These are phyloP conservation scores for Penicillium chermesinum DNA, from an alignment of 495 filamentous ascomycete species.

Conservation along the genomic window DNA sequence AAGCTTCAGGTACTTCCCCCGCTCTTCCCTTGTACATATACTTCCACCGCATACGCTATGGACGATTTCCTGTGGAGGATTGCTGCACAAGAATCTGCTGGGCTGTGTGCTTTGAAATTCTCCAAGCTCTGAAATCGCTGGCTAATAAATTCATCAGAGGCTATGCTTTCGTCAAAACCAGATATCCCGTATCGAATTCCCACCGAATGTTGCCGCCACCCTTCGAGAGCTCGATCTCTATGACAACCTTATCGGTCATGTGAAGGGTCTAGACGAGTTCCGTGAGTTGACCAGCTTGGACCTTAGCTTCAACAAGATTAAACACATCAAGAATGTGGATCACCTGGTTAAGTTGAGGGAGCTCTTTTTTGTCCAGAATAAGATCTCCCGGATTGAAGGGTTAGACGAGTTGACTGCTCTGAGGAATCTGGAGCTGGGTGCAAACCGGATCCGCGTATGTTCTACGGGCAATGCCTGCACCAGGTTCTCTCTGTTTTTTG, in stretches of 20 bases:
- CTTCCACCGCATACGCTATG: not conserved
- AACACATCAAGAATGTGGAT: conserved; percentile 87
- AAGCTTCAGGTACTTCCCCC: conserved; percentile 52
- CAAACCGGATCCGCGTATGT: conserved; percentile 75
- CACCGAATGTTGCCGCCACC: conserved; percentile 51
- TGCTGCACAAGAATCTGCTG: not conserved
- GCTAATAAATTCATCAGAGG: conserved; percentile 42
- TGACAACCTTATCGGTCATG: conserved; percentile 90
- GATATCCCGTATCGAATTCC: conserved; percentile 73
- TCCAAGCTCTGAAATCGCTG: not conserved
- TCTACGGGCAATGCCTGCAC: not conserved
- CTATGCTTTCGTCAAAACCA: conserved; percentile 93
- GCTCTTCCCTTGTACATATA: not conserved
- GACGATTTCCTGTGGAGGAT: not conserved
- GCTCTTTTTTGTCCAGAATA: conserved; percentile 93
- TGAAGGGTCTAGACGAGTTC: conserved; percentile 77
- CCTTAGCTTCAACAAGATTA: conserved; percentile 98
- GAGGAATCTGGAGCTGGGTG: conserved; percentile 81
- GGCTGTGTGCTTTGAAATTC: not conserved
- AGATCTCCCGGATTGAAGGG: conserved; percentile 80
- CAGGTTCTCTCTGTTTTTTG: not conserved
- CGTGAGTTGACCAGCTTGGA: conserved; percentile 73
- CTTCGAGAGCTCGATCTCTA: conserved; percentile 89
- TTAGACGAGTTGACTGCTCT: conserved; percentile 69
- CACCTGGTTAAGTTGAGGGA: conserved; percentile 77